Evolutionary conservation across 2,329 filamentous ascomycete species (phyloP), one percentile per base, ranked within the genome.

Genomic region (Coniella lustricola): DNA sequence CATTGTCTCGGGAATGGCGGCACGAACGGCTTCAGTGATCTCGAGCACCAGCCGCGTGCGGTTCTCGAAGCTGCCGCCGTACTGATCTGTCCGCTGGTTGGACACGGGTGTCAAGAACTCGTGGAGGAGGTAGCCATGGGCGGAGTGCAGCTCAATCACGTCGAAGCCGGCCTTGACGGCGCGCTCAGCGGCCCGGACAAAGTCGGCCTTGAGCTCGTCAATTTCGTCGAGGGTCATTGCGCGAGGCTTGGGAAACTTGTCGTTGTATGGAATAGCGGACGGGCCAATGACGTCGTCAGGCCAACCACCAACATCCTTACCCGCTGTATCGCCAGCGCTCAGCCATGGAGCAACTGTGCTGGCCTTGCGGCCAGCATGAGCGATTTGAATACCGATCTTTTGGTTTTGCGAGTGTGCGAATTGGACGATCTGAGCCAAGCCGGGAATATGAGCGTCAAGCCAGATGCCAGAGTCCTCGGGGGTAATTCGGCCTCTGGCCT

Each of bases 121-220:
- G 57, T 82, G 79, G 0, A 91, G 67, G 0, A 93, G 74, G 60
- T 90, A 93, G 1, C 87, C 87, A 59, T 93, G 87, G 0, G 87
- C 88, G 56, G 76, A 78, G 67, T 93, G 88, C 44, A 94, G 79
- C 63, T 82, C 83, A 14, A 87, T 73, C 3, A 79, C 77, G 57
- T 86, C 83, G 54, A 84, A 82, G 0, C 85, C 86, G 1, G 77
- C 79, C 22, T 72, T 68, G 2, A 87, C 63, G 0, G 84, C 75
- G 13, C 79, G 68, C 55, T 72, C 67, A 0, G 73, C 67, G 0
- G 72, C 74, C 0, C 70, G 74, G 1, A 71, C 75, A 66, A 76
- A 88, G 3, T 77, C 77, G 4, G 62, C 60, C 64, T 86, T 84
- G 54, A 83, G 67, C 4, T 75, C 63, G 50, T 79, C 71, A 50